Percentiles rank a stretch among this genome's conserved stretches.
Evolutionary conservation across 331 rosid genomes (phyloP).

Genomic region (Arachis monticola): DNA sequence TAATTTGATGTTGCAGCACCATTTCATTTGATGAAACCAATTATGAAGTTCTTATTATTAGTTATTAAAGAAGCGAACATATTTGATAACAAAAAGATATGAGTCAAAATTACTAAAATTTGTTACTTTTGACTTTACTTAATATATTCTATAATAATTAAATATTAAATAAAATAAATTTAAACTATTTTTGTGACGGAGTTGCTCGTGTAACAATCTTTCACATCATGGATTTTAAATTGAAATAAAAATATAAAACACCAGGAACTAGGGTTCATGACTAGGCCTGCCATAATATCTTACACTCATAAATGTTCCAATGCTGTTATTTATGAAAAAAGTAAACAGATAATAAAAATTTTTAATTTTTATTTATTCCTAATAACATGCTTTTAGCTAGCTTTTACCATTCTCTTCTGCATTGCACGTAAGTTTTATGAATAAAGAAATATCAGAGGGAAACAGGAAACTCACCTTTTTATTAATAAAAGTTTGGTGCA

Average conservation of each 20-base stretch:
- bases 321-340: not conserved
- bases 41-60: too few species aligned
- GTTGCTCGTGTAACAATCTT: not conserved
- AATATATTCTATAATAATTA: too few species aligned
- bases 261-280: constrained; percentile 2
- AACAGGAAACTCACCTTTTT: not conserved
- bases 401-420: not conserved
- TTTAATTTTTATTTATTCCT: not conserved
- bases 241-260: not conserved
- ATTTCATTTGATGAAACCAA: not conserved
- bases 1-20: not conserved
- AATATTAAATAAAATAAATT: too few species aligned
- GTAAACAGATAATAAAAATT: too few species aligned
- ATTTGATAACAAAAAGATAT: too few species aligned
- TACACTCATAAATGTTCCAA: not conserved
- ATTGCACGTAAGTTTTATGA: too few species aligned
- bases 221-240: not conserved
- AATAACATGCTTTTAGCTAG: not conserved
- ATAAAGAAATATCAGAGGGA: too few species aligned
- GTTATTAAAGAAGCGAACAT: too few species aligned
- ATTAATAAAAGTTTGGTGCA: not conserved
- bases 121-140: too few species aligned
- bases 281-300: not conserved
- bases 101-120: too few species aligned
- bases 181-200: not conserved